phyloP scores from a whole-genome alignment of 2,329 filamentous ascomycete genomes.

The Graphilbum fragrans region DNA sequence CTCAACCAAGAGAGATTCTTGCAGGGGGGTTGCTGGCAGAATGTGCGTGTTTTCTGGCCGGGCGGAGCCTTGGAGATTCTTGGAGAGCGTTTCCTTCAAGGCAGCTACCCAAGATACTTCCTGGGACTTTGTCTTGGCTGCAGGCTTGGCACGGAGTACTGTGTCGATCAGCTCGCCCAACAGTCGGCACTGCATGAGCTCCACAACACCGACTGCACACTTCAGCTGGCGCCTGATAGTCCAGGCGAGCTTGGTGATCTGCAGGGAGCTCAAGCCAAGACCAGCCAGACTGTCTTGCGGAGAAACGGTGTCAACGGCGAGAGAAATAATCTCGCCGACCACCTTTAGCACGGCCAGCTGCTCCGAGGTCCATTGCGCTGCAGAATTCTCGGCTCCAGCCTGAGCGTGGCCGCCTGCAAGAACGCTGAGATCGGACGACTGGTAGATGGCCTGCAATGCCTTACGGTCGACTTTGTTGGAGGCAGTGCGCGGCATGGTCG shows the following conservation, averaged over 20 bases:
- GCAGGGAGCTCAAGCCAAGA: conserved; percentile 13
- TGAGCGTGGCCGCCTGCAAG: conserved; percentile 3
- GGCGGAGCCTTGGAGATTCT: conserved; percentile 6
- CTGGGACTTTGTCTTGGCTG: neutral
- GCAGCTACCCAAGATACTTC: no score
- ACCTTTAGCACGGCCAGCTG: conserved; percentile 1
- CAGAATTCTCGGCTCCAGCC: no score
- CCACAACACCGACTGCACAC: conserved; percentile 12
- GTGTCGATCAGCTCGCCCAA: conserved; percentile 13
- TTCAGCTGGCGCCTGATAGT: conserved; percentile 8
- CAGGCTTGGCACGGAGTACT: conserved; percentile 3
- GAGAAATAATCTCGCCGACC: conserved; percentile 6
- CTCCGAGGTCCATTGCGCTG: neutral
- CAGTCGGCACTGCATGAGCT: conserved; percentile 13
- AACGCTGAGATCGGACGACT: conserved; percentile 8
- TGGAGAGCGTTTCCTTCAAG: no score
- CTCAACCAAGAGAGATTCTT: conserved; percentile 25
- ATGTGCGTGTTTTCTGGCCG: conserved; percentile 11
- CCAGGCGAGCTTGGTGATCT: conserved; percentile 14
- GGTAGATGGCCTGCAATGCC: conserved; percentile 13
- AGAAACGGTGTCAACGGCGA: conserved; percentile 3
- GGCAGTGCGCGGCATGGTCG: conserved; percentile 19
- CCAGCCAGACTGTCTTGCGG: conserved; percentile 13
- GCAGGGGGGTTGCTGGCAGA: conserved; percentile 20
- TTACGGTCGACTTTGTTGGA: conserved; percentile 23